These are phyloP conservation scores for Verticillium zaregamsianum DNA, from an alignment of 2,329 filamentous ascomycete species.

Conservation along the genomic window DNA sequence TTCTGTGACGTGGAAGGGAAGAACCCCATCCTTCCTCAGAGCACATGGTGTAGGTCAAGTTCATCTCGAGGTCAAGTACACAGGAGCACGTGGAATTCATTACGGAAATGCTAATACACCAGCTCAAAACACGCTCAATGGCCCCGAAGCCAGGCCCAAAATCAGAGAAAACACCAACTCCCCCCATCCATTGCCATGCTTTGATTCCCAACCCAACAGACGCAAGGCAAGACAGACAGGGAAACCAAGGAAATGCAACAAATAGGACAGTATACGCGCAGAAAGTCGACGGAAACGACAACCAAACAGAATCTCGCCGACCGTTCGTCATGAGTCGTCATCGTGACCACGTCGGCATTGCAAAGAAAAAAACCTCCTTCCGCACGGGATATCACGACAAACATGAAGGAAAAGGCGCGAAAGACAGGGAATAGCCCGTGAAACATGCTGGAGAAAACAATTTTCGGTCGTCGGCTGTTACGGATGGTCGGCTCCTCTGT, in stretches of 20 bases:
- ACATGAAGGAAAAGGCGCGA: background rate
- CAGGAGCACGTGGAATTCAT: background rate
- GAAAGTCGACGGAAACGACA: background rate
- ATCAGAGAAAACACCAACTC: background rate
- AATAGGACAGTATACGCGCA: background rate
- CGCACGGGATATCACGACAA: background rate
- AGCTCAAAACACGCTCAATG: background rate
- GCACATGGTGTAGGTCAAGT: background rate
- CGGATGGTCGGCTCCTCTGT: background rate
- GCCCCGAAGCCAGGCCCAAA: background rate
- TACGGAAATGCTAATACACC: background rate
- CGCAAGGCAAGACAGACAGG: background rate
- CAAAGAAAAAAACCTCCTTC: background rate
- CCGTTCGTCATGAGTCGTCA: background rate
- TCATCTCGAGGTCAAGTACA: background rate
- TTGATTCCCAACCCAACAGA: background rate
- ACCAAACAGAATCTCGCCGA: background rate
- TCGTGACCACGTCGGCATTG: background rate
- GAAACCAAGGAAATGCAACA: background rate
- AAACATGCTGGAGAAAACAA: background rate
- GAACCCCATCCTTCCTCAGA: too few species aligned
- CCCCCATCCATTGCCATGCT: background rate
- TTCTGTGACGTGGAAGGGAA: too few species aligned
- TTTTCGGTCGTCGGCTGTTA: background rate
- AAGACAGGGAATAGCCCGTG: background rate